Conservation (phyloP, 2,329 filamentous ascomycete genomes). For the Venturia oleaginea region DNA sequence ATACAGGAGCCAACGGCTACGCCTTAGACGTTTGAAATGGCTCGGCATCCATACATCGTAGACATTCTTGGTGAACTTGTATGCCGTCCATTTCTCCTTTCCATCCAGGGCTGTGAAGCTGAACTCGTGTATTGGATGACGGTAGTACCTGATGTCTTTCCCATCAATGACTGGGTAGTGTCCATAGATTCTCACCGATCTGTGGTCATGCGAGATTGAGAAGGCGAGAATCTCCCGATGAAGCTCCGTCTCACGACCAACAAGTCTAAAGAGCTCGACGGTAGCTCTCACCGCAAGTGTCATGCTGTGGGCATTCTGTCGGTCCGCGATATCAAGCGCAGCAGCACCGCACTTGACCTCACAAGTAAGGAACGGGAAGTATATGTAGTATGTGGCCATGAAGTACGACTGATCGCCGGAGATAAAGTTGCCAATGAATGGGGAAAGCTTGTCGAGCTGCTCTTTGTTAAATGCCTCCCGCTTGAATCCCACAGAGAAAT, state of each 20-base stretch:
- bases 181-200: slow-evolving; percentile 17
- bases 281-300: slow-evolving; percentile 18
- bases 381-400: slow-evolving; percentile 38
- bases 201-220: slow-evolving; percentile 19
- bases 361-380: slow-evolving; percentile 42
- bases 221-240: slow-evolving; percentile 20
- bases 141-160: no score
- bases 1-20: no score
- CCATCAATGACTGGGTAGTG: no score
- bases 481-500: slow-evolving; percentile 36
- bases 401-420: slow-evolving; percentile 32
- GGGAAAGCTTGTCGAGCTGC: slow-evolving; percentile 33
- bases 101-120: no score
- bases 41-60: no score
- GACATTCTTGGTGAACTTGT: no score
- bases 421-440: slow-evolving; percentile 22
- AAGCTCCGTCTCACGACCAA: slow-evolving; percentile 18
- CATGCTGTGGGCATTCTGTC: slow-evolving; percentile 22
- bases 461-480: slow-evolving; percentile 34
- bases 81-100: no score
- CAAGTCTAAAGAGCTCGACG: slow-evolving; percentile 20
- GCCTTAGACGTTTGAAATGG: no score
- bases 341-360: slow-evolving; percentile 38
- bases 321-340: slow-evolving; percentile 24
- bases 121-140: no score